These are phyloP conservation scores for Aspergillus calidoustus DNA, from an alignment of 2,329 filamentous ascomycete genomes.

Conservation along the genomic window DNA sequence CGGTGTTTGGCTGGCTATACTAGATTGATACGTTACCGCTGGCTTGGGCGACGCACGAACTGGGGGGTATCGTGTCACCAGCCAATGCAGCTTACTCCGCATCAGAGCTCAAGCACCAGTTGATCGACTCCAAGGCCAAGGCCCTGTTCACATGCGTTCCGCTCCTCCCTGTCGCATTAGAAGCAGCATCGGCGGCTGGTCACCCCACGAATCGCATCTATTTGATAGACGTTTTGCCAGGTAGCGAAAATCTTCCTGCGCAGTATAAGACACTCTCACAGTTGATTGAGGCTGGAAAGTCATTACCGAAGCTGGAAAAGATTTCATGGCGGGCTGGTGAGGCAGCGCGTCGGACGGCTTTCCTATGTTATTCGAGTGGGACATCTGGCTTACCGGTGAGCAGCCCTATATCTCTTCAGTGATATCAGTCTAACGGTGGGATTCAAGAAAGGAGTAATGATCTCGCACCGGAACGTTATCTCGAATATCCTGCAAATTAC, in stretches of 20 bases:
- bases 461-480: slow-evolving; percentile 79
- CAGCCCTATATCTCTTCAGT: neutral
- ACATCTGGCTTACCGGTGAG: slow-evolving; percentile 76
- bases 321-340: slow-evolving; percentile 49
- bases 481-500: slow-evolving; percentile 71
- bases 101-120: slow-evolving; percentile 71
- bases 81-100: slow-evolving; percentile 76
- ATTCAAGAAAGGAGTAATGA: slow-evolving; percentile 77
- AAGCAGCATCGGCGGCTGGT: slow-evolving; percentile 66
- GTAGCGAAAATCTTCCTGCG: slow-evolving; percentile 48
- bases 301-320: slow-evolving; percentile 44
- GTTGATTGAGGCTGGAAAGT: slow-evolving; percentile 64
- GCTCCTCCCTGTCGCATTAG: slow-evolving; percentile 66
- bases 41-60: slow-evolving; percentile 73
- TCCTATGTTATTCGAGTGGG: slow-evolving; percentile 79
- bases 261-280: slow-evolving; percentile 69
- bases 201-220: slow-evolving; percentile 70
- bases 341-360: slow-evolving; percentile 67
- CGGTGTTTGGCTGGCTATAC: neutral
- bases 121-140: slow-evolving; percentile 70
- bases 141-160: slow-evolving; percentile 74
- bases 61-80: slow-evolving; percentile 74
- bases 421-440: slow-evolving; percentile 18
- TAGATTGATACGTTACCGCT: slow-evolving; percentile 76
- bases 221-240: slow-evolving; percentile 69